Percentiles rank a stretch among this genome's conserved stretches.
phyloP scores from a whole-genome alignment of 805 yeast species.

The Spathaspora arborariae region DNA sequence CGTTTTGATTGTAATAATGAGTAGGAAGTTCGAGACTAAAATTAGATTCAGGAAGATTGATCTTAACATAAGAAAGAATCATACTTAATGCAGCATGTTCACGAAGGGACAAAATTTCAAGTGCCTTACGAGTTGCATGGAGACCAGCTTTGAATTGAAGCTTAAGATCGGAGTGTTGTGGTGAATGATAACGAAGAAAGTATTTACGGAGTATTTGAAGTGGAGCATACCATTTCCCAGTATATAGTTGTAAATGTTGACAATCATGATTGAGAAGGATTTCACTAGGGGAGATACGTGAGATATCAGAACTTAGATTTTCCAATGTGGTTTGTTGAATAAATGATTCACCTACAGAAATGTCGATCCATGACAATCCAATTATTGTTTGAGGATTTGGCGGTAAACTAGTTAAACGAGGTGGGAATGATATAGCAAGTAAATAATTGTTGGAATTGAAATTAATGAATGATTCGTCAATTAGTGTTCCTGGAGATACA shows the following conservation, averaged over 20 bases:
- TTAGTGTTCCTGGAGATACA: conserved; percentile 88
- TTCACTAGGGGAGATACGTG: conserved; percentile 80
- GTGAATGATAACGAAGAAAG: conserved; percentile 51
- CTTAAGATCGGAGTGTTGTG: conserved; percentile 28
- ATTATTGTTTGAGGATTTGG: conserved; percentile 43
- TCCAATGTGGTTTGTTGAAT: conserved; percentile 61
- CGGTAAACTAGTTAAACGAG: conserved; percentile 33
- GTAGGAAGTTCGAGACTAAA: conserved; percentile 67
- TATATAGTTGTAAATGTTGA: conserved; percentile 32
- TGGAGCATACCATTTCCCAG: conserved; percentile 55
- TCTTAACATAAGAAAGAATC: conserved; percentile 59
- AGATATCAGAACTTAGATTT: conserved; percentile 64
- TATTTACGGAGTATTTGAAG: conserved; percentile 57
- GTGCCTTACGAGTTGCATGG: conserved; percentile 31
- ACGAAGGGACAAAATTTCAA: conserved; percentile 37
- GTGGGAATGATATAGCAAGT: conserved; percentile 61
- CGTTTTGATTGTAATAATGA: conserved; percentile 46
- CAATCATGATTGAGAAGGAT: conserved; percentile 54
- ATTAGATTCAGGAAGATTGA: conserved; percentile 66
- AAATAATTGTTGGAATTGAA: conserved; percentile 68
- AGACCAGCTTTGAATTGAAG: conserved; percentile 27
- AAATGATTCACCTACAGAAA: conserved; percentile 75
- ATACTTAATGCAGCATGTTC: conserved; percentile 59
- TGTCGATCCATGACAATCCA: conserved; percentile 86
- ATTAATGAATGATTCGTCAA: conserved; percentile 82